Conservation (phyloP, 345 rosid genomes). For the Theobroma cacao region DNA sequence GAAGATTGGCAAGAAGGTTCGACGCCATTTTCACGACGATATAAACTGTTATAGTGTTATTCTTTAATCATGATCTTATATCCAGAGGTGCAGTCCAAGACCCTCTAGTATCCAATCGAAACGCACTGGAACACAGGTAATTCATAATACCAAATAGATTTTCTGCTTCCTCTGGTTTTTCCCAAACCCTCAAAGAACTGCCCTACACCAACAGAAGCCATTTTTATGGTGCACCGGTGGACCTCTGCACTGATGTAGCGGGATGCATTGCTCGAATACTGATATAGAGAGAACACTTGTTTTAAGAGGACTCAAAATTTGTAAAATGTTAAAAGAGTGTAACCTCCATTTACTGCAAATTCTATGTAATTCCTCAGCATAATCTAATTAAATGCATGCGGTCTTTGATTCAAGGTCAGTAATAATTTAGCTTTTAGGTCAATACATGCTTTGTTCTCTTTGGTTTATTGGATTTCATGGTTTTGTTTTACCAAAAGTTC, state of each 20-base stretch:
- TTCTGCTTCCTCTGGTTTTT: constrained; percentile 19
- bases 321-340: neutral
- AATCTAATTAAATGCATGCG: neutral
- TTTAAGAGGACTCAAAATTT: constrained; percentile 6
- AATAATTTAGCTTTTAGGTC: neutral
- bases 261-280: neutral
- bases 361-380: neutral
- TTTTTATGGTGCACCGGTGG: neutral
- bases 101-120: constrained; percentile 58
- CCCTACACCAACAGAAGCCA: neutral
- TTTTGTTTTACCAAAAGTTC: no score
- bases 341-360: neutral
- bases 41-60: constrained; percentile 82
- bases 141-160: constrained; percentile 8
- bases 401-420: neutral
- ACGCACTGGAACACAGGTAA: constrained; percentile 58
- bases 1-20: constrained; percentile 84
- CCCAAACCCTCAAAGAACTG: neutral
- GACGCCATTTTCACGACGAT: constrained; percentile 95
- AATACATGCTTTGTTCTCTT: neutral
- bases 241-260: neutral
- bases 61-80: constrained; percentile 79
- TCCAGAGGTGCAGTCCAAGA: constrained; percentile 54
- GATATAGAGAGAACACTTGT: neutral
- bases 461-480: no score